phyloP scores from a whole-genome alignment of 352 stramenopile genomes.

The Plasmopara halstedii region DNA sequence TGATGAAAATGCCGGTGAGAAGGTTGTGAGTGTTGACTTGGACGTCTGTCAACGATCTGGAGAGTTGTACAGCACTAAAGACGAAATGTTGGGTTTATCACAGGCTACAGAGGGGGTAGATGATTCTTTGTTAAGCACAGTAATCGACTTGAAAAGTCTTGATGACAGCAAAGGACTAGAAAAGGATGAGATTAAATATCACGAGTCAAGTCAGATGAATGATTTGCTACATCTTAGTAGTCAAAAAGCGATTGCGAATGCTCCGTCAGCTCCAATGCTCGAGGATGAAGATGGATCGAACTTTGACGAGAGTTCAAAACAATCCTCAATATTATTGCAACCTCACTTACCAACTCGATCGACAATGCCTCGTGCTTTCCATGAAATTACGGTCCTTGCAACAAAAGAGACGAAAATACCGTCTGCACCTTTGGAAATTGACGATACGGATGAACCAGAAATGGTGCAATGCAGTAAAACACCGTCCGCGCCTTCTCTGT shows the following conservation, averaged over 20 bases:
- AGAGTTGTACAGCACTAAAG: conserved; percentile 53
- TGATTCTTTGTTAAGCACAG: neutral
- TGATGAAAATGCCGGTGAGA: conserved; percentile 3
- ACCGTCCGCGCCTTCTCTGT: conserved; percentile 34
- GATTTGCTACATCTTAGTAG: neutral
- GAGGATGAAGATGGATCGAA: conserved; percentile 16
- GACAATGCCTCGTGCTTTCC: conserved; percentile 19
- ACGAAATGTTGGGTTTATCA: conserved; percentile 45
- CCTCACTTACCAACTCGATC: conserved; percentile 5
- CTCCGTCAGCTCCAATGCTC: conserved; percentile 26
- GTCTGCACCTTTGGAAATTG: conserved; percentile 26
- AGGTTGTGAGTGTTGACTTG: conserved; percentile 10
- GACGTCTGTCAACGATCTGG: conserved; percentile 2
- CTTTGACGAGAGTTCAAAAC: neutral
- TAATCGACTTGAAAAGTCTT: conserved; percentile 14
- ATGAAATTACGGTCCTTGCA: conserved; percentile 16
- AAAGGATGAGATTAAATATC: neutral
- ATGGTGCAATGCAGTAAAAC: conserved; percentile 9
- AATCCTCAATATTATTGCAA: conserved; percentile 3
- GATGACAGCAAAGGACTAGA: neutral
- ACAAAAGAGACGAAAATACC: conserved; percentile 4
- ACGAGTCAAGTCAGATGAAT: neutral
- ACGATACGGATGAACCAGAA: conserved; percentile 4
- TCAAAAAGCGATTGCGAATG: neutral
- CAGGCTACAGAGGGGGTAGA: conserved; percentile 3